Percentiles rank a stretch among this genome's conserved stretches.
Conservation (phyloP, 2,329 filamentous ascomycete species). For the Fusarium odoratissimum region DNA sequence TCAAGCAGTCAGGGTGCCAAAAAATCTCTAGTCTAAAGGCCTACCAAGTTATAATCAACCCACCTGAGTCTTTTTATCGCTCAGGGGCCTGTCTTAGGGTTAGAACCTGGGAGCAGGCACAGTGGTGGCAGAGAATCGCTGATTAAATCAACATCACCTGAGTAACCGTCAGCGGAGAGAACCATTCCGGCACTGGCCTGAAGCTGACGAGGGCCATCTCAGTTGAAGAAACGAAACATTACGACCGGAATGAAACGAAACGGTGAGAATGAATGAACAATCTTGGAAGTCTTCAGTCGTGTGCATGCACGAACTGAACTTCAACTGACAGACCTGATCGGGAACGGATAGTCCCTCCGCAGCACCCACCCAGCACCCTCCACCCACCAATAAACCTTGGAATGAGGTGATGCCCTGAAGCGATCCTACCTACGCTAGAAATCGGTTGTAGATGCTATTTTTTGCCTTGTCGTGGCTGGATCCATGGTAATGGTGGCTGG, state of each 20-base stretch:
- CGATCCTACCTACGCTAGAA: slow-evolving; percentile 23
- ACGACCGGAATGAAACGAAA: slow-evolving; percentile 27
- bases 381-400: neutral
- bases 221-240: slow-evolving; percentile 26
- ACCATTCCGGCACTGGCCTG: slow-evolving; percentile 18
- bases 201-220: slow-evolving; percentile 30
- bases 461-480: slow-evolving; percentile 1
- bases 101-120: too few relatives aligned
- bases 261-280: slow-evolving; percentile 22
- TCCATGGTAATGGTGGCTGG: slow-evolving; percentile 17
- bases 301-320: slow-evolving; percentile 21
- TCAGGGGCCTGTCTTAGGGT: neutral
- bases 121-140: neutral
- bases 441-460: slow-evolving; percentile 18
- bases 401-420: slow-evolving; percentile 16
- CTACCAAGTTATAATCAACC: neutral
- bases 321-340: slow-evolving; percentile 6
- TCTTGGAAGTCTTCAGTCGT: neutral
- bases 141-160: slow-evolving; percentile 8
- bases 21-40: neutral
- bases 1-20: neutral
- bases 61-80: neutral
- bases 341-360: slow-evolving; percentile 1
- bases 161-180: slow-evolving; percentile 10
- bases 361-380: neutral